Conservation (phyloP, 2,329 filamentous ascomycete species). For the Verticillium albo-atrum region DNA sequence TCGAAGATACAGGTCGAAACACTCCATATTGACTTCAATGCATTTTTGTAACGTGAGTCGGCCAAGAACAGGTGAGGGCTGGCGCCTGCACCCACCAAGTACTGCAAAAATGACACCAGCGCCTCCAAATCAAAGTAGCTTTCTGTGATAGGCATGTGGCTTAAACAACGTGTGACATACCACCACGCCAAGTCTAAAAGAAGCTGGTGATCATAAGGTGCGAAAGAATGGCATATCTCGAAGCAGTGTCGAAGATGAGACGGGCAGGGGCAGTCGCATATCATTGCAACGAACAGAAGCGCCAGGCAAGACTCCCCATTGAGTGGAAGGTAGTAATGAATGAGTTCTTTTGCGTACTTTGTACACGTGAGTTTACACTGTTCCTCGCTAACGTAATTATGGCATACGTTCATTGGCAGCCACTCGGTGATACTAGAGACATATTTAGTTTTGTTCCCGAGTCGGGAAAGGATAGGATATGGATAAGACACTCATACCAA, state of each 20-base stretch:
- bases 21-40: no score
- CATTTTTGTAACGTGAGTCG: no score
- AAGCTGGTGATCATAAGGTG: neutral
- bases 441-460: no score
- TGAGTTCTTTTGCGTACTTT: neutral
- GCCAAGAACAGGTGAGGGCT: no score
- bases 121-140: neutral
- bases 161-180: neutral
- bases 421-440: no score
- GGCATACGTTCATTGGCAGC: fast-evolving
- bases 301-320: no score
- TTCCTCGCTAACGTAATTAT: neutral
- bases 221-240: neutral
- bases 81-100: no score
- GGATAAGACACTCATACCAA: no score
- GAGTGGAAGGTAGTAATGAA: neutral
- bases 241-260: neutral
- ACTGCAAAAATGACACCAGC: neutral
- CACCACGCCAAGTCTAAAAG: neutral
- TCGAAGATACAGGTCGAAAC: no score
- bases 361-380: neutral
- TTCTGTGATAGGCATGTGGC: neutral
- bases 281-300: neutral
- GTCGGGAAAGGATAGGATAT: no score
- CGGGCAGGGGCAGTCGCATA: neutral